Evolutionary conservation across 106 monocot species (phyloP).

Genomic region (Agapanthus africanus): DNA sequence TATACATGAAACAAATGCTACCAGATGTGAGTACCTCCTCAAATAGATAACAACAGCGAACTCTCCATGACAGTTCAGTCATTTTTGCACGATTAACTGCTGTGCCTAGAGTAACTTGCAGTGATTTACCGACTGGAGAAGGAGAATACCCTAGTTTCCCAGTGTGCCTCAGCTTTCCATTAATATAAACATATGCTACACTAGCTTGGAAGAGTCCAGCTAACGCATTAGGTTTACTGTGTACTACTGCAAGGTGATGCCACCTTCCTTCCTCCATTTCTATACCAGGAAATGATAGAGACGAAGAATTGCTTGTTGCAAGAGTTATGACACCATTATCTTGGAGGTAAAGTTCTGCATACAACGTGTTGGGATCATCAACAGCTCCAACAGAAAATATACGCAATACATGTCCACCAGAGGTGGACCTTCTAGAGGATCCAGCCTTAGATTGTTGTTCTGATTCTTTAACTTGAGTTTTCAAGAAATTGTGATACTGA

Average conservation of each 20-base stretch:
- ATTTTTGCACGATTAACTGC: slow-evolving; percentile 50
- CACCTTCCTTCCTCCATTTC: slow-evolving; percentile 90
- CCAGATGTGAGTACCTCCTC: slow-evolving; percentile 93
- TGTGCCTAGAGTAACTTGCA: slow-evolving; percentile 89
- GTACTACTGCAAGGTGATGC: slow-evolving; percentile 97
- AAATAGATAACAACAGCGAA: slow-evolving; percentile 95
- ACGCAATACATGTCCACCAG: slow-evolving; percentile 45
- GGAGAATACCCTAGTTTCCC: slow-evolving; percentile 95
- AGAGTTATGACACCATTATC: slow-evolving; percentile 83
- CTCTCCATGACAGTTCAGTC: slow-evolving; percentile 67
- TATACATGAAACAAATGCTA: slow-evolving; percentile 89
- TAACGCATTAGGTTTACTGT: slow-evolving; percentile 95
- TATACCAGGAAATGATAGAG: slow-evolving; percentile 63
- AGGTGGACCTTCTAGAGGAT: slow-evolving; percentile 22
- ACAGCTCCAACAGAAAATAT: slow-evolving; percentile 87
- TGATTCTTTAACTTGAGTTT: slow-evolving; percentile 43
- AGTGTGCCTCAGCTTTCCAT: slow-evolving; percentile 89
- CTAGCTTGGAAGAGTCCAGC: slow-evolving; percentile 96
- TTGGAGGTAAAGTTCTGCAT: slow-evolving; percentile 78
- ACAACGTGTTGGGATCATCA: slow-evolving; percentile 67
- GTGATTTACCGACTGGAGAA: slow-evolving; percentile 77
- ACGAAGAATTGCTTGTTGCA: slow-evolving; percentile 79
- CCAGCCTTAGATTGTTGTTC: slow-evolving; percentile 35
- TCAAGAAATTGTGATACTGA: slow-evolving; percentile 64
- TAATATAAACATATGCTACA: slow-evolving; percentile 75